Base-by-base conservation (phyloP, 495 filamentous ascomycete genomes). In the Parathielavia hyrcaniae region DNA sequence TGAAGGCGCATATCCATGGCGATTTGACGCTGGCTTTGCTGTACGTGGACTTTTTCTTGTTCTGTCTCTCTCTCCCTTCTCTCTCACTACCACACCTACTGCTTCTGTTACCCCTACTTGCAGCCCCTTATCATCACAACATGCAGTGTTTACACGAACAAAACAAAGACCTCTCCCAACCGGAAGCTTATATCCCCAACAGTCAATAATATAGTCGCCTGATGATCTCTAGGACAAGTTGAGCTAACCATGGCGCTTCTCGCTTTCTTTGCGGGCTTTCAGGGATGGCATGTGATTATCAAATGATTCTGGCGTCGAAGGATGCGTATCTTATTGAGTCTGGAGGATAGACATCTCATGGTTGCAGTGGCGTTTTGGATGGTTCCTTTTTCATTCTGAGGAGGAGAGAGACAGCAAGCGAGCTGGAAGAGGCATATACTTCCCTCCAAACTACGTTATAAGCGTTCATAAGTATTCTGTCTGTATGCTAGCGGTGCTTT, bases 1-100 rank as follows among this genome's bases (percentile, higher is more conserved):
- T 96, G 1, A 95, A 95, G 81, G 91, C 91, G 19, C 88, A 89
- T 75, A 93, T 96, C 68, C 87, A 92, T 65, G 89, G 91, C 71
- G 91, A 95, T 77, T 75, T 95, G 65, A 93, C 89, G 40, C 68
- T 96, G 52, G 85, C 86, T 51, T 77, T 96, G 63, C 80, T 96
- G 90, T 92, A 77, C 75, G 88, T 74, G 16, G 11, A 22, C n/a
- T n/a, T 19, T 43, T 53, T 58, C 4, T 54, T 22, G n/a, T 55
- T 26, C 17, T 7, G 17, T 39, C 36, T 53, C 56, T 26, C 30
- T 23, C 12, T 26, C 19, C 2, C 45, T 36, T 16, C 17, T 14
- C 40, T 5, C 3, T 16, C 44, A 44, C 23, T 32, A 14, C 34
- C 26, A 9, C 14, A n/a, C 6, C 45, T 13, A 32, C 26, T n/a